These are phyloP conservation scores for Penicillium chermesinum DNA, from an alignment of 495 filamentous ascomycete genomes.

Conservation along the genomic window DNA sequence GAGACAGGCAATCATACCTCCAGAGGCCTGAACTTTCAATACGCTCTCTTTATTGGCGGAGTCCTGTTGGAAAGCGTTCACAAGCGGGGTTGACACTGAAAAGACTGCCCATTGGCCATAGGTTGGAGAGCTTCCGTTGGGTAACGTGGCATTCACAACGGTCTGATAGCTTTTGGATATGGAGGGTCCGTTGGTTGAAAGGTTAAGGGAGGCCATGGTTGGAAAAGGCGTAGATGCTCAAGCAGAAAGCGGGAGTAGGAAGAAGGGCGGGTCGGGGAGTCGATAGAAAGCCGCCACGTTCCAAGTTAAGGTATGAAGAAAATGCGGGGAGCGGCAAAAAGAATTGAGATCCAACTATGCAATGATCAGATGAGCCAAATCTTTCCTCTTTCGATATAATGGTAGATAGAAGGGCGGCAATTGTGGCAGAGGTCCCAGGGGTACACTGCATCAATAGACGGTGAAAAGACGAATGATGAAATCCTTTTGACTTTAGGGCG, in stretches of 20 bases:
- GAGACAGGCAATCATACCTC: constrained; percentile 52
- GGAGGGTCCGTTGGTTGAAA: constrained; percentile 83
- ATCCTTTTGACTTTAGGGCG: background rate
- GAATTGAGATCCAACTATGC: too few species aligned
- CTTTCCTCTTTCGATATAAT: too few species aligned
- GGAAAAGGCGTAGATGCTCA: background rate
- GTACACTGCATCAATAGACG: too few species aligned
- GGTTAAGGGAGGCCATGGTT: constrained; percentile 85
- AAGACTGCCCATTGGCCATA: constrained; percentile 88
- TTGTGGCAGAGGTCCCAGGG: too few species aligned
- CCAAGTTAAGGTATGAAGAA: background rate
- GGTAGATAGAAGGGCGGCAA: too few species aligned
- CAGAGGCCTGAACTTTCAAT: constrained; percentile 86
- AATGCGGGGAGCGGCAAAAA: too few species aligned
- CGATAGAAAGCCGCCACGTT: background rate
- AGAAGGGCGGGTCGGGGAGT: background rate
- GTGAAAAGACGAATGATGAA: too few species aligned
- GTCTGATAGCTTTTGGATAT: constrained; percentile 90
- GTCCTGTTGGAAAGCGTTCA: constrained; percentile 85
- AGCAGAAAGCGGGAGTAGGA: background rate
- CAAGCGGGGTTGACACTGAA: constrained; percentile 81
- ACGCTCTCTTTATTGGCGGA: constrained; percentile 82
- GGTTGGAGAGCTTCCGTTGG: constrained; percentile 56
- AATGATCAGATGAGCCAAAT: too few species aligned
- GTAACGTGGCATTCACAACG: constrained; percentile 67